These are phyloP conservation scores for Colletotrichum sidae DNA, from an alignment of 2,329 filamentous ascomycete species.

Conservation along the genomic window DNA sequence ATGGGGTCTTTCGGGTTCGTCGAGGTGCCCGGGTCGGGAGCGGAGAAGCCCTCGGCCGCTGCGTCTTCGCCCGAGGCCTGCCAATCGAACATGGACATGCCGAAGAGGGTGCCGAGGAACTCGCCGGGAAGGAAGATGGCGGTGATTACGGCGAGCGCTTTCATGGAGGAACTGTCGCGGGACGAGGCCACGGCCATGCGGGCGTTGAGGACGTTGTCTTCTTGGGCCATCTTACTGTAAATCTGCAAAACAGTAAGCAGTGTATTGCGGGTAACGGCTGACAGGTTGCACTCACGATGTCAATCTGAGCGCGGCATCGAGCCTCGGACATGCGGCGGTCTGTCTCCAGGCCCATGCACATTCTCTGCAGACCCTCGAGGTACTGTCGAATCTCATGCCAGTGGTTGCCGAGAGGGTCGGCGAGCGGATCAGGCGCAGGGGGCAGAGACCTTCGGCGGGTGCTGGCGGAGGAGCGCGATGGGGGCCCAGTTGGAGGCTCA, in stretches of 20 bases:
- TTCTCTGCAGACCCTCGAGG: constrained; percentile 55
- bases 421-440: constrained; percentile 19
- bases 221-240: constrained; percentile 62
- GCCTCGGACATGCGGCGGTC: constrained; percentile 60
- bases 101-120: constrained; percentile 59
- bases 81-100: constrained; percentile 61
- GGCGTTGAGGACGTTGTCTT: constrained; percentile 59
- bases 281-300: constrained; percentile 51
- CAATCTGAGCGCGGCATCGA: constrained; percentile 58
- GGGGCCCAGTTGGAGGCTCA: constrained; percentile 27
- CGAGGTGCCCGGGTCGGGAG: constrained; percentile 13
- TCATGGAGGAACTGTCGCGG: constrained; percentile 60
- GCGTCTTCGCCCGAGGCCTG: constrained; percentile 50
- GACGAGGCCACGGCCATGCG: constrained; percentile 54
- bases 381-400: constrained; percentile 62
- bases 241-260: constrained; percentile 46
- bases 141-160: constrained; percentile 59
- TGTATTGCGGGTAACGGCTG: too few species aligned
- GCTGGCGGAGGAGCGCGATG: constrained; percentile 26
- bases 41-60: constrained; percentile 22
- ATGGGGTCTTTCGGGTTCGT: constrained; percentile 42
- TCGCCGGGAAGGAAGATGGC: constrained; percentile 61
- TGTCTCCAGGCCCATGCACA: constrained; percentile 58
- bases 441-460: constrained; percentile 25
- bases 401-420: constrained; percentile 46